Conservation (phyloP, 805 yeast genomes). For the Candida incommunis region DNA sequence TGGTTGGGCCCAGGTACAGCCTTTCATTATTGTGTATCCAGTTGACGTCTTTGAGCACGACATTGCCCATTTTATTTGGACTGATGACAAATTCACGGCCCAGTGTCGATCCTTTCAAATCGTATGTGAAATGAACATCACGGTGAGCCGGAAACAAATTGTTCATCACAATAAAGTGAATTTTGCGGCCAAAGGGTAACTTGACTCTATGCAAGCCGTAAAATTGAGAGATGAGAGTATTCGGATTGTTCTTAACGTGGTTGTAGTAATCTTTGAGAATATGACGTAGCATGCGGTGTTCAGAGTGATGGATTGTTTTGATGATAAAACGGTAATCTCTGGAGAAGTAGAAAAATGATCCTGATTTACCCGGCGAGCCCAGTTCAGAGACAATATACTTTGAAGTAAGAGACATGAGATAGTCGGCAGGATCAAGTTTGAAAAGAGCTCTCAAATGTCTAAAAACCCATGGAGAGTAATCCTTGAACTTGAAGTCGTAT, state of each 20-base stretch:
- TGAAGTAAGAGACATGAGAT: conserved; percentile 80
- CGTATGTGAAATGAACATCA: conserved; percentile 74
- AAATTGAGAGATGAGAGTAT: conserved; percentile 85
- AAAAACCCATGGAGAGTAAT: conserved; percentile 89
- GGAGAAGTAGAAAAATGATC: conserved; percentile 90
- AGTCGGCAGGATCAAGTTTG: conserved; percentile 92
- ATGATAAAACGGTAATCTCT: conserved; percentile 88
- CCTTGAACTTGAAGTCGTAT: conserved; percentile 93
- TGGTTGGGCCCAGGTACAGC: conserved; percentile 65
- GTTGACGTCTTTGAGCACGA: conserved; percentile 74
- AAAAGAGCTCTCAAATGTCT: conserved; percentile 67
- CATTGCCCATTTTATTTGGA: conserved; percentile 12
- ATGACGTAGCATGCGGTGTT: conserved; percentile 68
- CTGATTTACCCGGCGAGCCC: conserved; percentile 94
- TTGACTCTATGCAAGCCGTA: conserved; percentile 91
- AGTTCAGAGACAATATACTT: conserved; percentile 82
- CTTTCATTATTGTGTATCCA: conserved; percentile 58
- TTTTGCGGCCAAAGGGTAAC: conserved; percentile 69
- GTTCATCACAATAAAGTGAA: conserved; percentile 93
- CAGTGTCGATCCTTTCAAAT: conserved; percentile 83
- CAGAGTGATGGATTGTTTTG: conserved; percentile 88
- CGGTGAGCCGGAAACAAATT: conserved; percentile 89
- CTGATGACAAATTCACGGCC: conserved; percentile 36
- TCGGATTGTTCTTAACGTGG: conserved; percentile 73
- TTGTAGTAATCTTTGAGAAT: conserved; percentile 62